phyloP scores from a whole-genome alignment of 2,329 filamentous ascomycete genomes.

The Ceratocystiopsis sp. region DNA sequence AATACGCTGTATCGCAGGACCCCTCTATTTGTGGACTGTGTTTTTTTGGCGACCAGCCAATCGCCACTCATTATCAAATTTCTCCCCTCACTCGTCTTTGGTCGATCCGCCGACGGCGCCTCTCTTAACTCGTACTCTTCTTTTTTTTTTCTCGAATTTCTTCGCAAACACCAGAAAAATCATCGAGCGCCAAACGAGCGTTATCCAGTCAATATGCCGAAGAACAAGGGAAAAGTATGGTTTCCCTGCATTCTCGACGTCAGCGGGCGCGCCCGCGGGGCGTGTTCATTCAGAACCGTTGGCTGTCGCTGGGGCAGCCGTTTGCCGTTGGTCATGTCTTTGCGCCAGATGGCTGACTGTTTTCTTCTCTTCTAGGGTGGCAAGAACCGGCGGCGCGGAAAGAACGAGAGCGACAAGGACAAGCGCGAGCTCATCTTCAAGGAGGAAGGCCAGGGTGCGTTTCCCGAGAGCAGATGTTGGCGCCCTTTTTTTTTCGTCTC shows the following conservation, averaged over 20 bases:
- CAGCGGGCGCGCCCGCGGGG: neutral
- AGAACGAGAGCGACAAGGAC: constrained; percentile 98
- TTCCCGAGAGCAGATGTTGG: neutral
- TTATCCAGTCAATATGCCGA: constrained; percentile 53
- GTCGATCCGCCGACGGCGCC: neutral
- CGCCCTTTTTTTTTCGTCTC: neutral
- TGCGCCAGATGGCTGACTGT: neutral
- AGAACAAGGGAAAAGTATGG: constrained; percentile 95
- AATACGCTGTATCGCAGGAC: neutral
- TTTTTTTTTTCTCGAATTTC: no score
- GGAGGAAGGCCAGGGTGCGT: constrained; percentile 68
- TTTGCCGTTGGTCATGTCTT: neutral
- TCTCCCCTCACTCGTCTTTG: no score
- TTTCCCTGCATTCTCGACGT: neutral
- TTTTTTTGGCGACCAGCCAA: constrained; percentile 1
- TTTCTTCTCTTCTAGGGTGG: constrained; percentile 36
- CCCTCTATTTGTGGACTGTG: constrained; percentile 7
- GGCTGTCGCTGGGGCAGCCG: no score
- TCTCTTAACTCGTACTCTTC: neutral
- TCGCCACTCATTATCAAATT: neutral
- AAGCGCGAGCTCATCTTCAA: constrained; percentile 98
- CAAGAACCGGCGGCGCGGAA: constrained; percentile 96
- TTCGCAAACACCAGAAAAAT: neutral
- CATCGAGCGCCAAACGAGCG: neutral
- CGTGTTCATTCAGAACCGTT: no score